Percentiles rank a stretch among this genome's conserved stretches.
Conservation (phyloP, 2,329 filamentous ascomycete genomes). For the Penicillium fuscoglaucum region DNA sequence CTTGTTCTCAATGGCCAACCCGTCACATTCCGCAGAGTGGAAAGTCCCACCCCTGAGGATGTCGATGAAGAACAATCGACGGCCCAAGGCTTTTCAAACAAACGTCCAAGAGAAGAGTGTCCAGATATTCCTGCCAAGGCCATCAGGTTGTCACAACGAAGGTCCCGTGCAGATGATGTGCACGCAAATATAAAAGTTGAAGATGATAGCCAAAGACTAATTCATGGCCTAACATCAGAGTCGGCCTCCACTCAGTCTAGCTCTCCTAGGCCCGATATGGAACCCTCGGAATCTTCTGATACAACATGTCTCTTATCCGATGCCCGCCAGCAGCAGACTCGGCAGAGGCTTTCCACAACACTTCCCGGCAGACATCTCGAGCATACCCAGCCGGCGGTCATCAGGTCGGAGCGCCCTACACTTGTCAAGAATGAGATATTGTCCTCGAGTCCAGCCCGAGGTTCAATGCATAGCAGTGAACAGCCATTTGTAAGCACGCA, state of each 20-base stretch:
- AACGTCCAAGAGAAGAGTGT: slow-evolving; percentile 3
- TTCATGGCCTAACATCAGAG: slow-evolving; percentile 7
- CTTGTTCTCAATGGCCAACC: slow-evolving; percentile 28
- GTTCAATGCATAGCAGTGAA: slow-evolving; percentile 10
- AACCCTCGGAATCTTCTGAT: slow-evolving; percentile 11
- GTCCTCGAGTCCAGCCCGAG: slow-evolving; percentile 35
- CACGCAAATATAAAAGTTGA: not conserved
- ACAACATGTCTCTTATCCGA: slow-evolving; percentile 2
- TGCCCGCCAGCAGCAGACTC: slow-evolving; percentile 26
- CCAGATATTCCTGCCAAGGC: not conserved
- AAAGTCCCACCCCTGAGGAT: not conserved
- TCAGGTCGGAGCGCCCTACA: slow-evolving; percentile 17
- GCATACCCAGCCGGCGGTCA: slow-evolving; percentile 7
- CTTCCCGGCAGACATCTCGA: not conserved
- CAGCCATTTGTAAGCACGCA: slow-evolving; percentile 55
- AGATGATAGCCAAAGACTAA: slow-evolving; percentile 1
- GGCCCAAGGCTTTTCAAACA: not conserved
- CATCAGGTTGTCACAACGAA: not conserved
- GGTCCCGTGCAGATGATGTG: not conserved
- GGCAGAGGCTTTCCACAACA: slow-evolving; percentile 7
- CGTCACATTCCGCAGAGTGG: slow-evolving; percentile 32
- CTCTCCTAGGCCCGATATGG: slow-evolving; percentile 1
- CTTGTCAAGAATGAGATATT: slow-evolving; percentile 39
- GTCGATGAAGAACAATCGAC: not conserved
- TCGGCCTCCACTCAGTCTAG: slow-evolving; percentile 21